Percentiles rank a stretch among this genome's conserved stretches.
Evolutionary conservation across 257 asterid species (phyloP).

Genomic region (Lavandula angustifolia): DNA sequence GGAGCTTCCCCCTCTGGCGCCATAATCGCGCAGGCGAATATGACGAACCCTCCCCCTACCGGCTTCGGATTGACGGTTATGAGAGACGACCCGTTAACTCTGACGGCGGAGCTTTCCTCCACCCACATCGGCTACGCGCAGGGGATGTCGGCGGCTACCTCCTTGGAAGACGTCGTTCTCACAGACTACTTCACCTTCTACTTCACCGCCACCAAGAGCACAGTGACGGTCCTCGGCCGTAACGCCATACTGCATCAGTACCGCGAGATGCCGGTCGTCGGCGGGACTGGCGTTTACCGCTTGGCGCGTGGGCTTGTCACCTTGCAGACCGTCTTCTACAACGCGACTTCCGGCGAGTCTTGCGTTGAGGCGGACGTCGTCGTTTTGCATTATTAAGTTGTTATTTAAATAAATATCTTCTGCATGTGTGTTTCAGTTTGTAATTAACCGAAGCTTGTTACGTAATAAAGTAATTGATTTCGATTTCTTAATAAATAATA

Average conservation of each 20-base stretch:
- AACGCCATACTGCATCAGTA: conserved; percentile 18
- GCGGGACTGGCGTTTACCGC: conserved; percentile 16
- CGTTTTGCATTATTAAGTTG: background rate
- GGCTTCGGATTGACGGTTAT: background rate
- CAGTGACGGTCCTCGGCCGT: conserved; percentile 13
- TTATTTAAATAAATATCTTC: too few relatives aligned
- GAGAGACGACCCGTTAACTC: conserved; percentile 15
- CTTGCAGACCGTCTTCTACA: background rate
- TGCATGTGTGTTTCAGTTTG: too few relatives aligned
- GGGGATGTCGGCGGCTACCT: background rate
- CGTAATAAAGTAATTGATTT: too few relatives aligned
- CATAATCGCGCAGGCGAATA: background rate
- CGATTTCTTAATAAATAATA: too few relatives aligned
- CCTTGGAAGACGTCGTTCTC: background rate
- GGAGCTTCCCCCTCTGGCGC: conserved; percentile 2
- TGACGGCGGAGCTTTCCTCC: conserved; percentile 19
- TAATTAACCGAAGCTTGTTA: too few relatives aligned
- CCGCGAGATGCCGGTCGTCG: conserved; percentile 26
- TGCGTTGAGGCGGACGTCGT: background rate
- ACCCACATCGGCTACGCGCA: conserved; percentile 10
- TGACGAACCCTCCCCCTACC: background rate
- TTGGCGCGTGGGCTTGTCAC: conserved; percentile 17
- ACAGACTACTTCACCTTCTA: background rate
- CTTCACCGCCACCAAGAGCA: conserved; percentile 14
- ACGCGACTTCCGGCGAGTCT: background rate